These are phyloP conservation scores for Goffeauzyma gilvescens DNA, from an alignment of 768 basidiomycete species.

Conservation along the genomic window DNA sequence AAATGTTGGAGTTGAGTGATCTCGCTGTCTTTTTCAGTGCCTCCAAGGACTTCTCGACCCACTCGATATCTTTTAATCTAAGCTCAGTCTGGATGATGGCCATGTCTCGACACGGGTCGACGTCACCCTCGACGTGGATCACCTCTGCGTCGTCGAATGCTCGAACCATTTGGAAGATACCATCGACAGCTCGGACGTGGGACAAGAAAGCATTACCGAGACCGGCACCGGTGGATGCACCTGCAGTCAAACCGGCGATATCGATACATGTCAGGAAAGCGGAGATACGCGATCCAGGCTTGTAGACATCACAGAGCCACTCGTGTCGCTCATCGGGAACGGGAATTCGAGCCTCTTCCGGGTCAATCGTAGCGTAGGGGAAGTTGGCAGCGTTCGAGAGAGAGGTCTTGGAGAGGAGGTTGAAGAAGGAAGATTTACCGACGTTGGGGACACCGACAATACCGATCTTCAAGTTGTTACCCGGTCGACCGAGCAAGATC, in stretches of 20 bases:
- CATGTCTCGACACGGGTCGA: conserved; percentile 90
- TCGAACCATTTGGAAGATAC: conserved; percentile 95
- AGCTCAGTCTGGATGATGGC: conserved; percentile 88
- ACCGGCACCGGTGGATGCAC: conserved; percentile 93
- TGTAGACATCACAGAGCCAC: conserved; percentile 80
- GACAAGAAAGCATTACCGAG: conserved; percentile 95
- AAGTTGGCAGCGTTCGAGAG: conserved; percentile 92
- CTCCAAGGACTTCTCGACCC: conserved; percentile 84
- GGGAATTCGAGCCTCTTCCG: conserved; percentile 76
- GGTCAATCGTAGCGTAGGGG: conserved; percentile 58
- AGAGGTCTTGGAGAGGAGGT: conserved; percentile 71
- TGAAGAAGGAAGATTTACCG: conserved; percentile 99
- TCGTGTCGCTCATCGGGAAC: conserved; percentile 88
- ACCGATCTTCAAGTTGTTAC: conserved; percentile 87
- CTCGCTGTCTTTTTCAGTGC: conserved; percentile 54
- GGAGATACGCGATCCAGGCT: conserved; percentile 68
- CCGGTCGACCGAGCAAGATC: conserved; percentile 64
- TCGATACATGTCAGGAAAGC: conserved; percentile 95
- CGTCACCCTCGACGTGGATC: conserved; percentile 96
- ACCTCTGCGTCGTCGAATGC: conserved; percentile 99
- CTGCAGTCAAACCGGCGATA: conserved; percentile 94
- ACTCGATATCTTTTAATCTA: conserved; percentile 91
- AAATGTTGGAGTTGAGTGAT: conserved; percentile 33
- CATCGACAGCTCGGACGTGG: conserved; percentile 93
- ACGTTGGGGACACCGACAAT: conserved; percentile 97